Evolutionary conservation across 1,284 basidiomycete genomes (phyloP).

Genomic region (Ceratobasidium theobromae): DNA sequence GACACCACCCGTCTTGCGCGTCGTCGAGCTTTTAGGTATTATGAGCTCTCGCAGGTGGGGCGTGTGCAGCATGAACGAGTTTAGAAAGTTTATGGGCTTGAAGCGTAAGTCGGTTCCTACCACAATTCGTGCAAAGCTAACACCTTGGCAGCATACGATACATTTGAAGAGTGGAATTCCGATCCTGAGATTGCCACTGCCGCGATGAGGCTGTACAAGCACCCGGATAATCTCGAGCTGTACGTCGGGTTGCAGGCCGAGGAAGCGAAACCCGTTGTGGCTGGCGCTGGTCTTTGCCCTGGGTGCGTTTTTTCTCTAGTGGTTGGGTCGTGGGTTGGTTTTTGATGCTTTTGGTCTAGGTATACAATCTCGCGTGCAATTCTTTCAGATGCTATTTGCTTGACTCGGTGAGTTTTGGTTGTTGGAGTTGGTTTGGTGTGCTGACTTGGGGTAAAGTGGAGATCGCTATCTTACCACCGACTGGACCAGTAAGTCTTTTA

Average conservation of each 20-base stretch:
- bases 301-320: not conserved
- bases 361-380: slow-evolving; percentile 88
- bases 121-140: not conserved
- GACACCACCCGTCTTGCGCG: slow-evolving; percentile 69
- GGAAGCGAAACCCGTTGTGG: slow-evolving; percentile 66
- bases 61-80: slow-evolving; percentile 82
- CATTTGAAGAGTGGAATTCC: slow-evolving; percentile 47
- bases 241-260: slow-evolving; percentile 51
- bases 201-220: slow-evolving; percentile 71
- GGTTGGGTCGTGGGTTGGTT: not conserved
- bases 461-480: slow-evolving; percentile 84
- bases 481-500: slow-evolving; percentile 53
- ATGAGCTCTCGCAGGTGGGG: slow-evolving; percentile 78
- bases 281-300: slow-evolving; percentile 80
- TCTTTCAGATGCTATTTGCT: slow-evolving; percentile 53
- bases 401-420: slow-evolving; percentile 4
- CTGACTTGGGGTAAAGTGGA: slow-evolving; percentile 78
- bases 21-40: slow-evolving; percentile 83
- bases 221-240: slow-evolving; percentile 79
- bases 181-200: slow-evolving; percentile 51
- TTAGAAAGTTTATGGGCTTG: slow-evolving; percentile 74
- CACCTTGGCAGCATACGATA: slow-evolving; percentile 38
- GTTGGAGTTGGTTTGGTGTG: no score
- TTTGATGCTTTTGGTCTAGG: slow-evolving; percentile 21
- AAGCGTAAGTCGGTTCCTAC: slow-evolving; percentile 55